These are phyloP conservation scores for Immersiporthe knoxdaviesiana DNA, from an alignment of 2,329 filamentous ascomycete genomes.

Conservation along the genomic window DNA sequence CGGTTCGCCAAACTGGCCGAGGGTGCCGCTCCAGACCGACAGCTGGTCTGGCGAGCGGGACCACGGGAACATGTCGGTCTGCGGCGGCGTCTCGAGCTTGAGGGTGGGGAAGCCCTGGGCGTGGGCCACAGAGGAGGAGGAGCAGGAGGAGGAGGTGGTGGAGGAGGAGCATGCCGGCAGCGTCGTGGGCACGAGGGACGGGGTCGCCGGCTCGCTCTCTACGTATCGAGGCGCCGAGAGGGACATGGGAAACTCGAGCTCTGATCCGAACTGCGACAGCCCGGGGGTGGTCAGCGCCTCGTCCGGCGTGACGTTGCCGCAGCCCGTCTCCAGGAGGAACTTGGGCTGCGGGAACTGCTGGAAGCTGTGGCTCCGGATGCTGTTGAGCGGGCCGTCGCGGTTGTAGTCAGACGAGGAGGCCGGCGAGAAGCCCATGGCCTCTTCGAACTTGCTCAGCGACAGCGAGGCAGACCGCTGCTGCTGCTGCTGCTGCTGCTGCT, in stretches of 20 bases:
- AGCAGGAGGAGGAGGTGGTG: no score
- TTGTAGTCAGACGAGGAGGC: slow-evolving; percentile 46
- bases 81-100: slow-evolving; percentile 57
- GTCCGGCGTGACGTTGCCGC: slow-evolving; percentile 46
- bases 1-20: slow-evolving; percentile 34
- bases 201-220: slow-evolving; percentile 54
- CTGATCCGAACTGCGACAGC: slow-evolving; percentile 48
- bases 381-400: slow-evolving; percentile 33
- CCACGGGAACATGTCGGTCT: slow-evolving; percentile 42
- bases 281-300: slow-evolving; percentile 55
- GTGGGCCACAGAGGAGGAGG: slow-evolving; percentile 40
- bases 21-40: slow-evolving; percentile 21
- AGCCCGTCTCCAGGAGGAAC: slow-evolving; percentile 37
- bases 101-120: slow-evolving; percentile 40
- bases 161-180: slow-evolving; percentile 47
- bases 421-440: slow-evolving; percentile 43
- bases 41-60: slow-evolving; percentile 26
- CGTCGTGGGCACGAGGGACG: slow-evolving; percentile 49
- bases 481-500: no score
- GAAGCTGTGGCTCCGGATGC: slow-evolving; percentile 19
- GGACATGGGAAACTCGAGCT: slow-evolving; percentile 49
- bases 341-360: slow-evolving; percentile 34
- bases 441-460: slow-evolving; percentile 39
- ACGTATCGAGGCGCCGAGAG: slow-evolving; percentile 50
- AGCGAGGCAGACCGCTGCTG: slow-evolving; percentile 37